Evolutionary conservation across 495 filamentous ascomycete genomes (phyloP), one percentile per base, ranked within the genome.

Genomic region (Opeltia flavorubescens): DNA sequence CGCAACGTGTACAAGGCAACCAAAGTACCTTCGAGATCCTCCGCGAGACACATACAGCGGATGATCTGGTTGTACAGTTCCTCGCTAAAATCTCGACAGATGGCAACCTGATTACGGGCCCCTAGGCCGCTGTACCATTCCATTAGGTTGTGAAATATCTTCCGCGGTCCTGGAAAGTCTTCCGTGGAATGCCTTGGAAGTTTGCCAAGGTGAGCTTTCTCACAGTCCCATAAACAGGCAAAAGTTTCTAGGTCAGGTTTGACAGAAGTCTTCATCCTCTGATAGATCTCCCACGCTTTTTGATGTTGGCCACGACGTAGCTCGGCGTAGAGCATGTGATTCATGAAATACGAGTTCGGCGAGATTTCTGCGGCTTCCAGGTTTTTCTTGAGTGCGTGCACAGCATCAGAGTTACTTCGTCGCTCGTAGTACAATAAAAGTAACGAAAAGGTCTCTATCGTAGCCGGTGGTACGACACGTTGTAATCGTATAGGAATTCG

Each of bases 381-480:
- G 18, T 67, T 69, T 28, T 70, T 62, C 53, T 74, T 74, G 9
- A 89, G 62, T 31, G 77, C 65, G 40, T 70, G 56, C 44, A 82
- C 66, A 53, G 72, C 69, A 4, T 65, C 59, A 43, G 75, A 67
- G 23, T 78, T 70, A 12, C 74, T 62, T 31, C 81, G 71, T 40
- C 74, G 69, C 40, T 70, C 74, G 56, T 86, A 87, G 50, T 84
- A 76, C 31, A 81, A 70, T 20, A 86, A 74, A 26, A 89, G 72
- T 18, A 89, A 66, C 0, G 74, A 81, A 52, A 87, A 87, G 0
- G 84, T 89, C 52, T 89, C 84, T 28, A 81, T 72, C 21, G 70
- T 86, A 8, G 82, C 84, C n/a, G 59, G 56, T 31, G 76, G 70
- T 3, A 74, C 61, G 17, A 56, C 55, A 23, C 73, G 63, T 46